phyloP scores from a whole-genome alignment of 2,329 filamentous ascomycete species.

The Ophiostoma sp. region DNA sequence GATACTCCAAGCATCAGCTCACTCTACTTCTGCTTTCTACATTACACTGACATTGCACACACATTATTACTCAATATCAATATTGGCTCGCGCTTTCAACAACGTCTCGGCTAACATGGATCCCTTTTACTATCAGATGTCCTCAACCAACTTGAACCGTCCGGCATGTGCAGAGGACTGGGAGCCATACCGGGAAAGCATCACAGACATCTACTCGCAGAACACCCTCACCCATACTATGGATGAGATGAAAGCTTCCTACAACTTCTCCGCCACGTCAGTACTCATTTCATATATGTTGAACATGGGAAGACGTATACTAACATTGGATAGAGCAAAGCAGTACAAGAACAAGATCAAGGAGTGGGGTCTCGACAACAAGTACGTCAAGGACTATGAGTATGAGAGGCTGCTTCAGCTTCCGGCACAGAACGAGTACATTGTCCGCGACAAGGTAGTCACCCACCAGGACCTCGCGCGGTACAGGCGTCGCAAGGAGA shows the following conservation, averaged over 20 bases:
- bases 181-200: conserved; percentile 32
- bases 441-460: conserved; percentile 28
- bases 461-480: conserved; percentile 21
- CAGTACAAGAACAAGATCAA: conserved; percentile 35
- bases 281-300: not conserved
- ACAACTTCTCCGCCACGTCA: conserved; percentile 33
- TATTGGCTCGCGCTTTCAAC: not conserved
- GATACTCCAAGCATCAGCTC: not conserved
- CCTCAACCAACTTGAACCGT: conserved; percentile 20
- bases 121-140: not conserved
- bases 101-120: not conserved
- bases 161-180: conserved; percentile 33
- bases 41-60: not conserved
- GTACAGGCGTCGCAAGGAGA: conserved; percentile 23
- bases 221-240: conserved; percentile 38
- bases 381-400: conserved; percentile 34
- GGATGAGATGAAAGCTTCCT: conserved; percentile 32
- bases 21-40: not conserved
- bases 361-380: conserved; percentile 34
- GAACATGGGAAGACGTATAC: not conserved
- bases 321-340: conserved; percentile 20
- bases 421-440: conserved; percentile 30
- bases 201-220: conserved; percentile 31
- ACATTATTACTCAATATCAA: too few species aligned
- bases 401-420: conserved; percentile 33